Percentiles rank a stretch among this genome's conserved stretches.
phyloP scores from a whole-genome alignment of 352 stramenopile genomes.

The Globisporangium rhizosaccharum region DNA sequence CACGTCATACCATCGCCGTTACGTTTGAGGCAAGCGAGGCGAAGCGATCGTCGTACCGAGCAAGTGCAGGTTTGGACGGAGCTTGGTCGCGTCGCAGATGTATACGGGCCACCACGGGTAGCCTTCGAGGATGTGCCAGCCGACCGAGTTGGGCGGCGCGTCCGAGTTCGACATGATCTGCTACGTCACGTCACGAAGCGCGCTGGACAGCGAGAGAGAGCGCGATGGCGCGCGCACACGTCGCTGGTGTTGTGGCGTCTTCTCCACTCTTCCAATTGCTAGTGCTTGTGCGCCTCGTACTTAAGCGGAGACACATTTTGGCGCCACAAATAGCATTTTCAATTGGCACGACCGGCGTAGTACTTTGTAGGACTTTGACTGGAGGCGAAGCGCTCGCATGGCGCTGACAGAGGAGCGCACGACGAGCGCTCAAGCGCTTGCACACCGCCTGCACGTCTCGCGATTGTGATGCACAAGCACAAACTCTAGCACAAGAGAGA shows the following conservation, averaged over 20 bases:
- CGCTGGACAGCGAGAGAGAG: neutral
- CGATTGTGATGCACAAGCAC: too few species aligned
- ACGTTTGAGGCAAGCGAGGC: neutral
- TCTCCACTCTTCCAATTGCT: neutral
- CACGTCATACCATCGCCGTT: neutral
- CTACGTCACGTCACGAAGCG: neutral
- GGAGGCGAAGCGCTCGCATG: too few species aligned
- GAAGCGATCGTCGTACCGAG: constrained; percentile 28
- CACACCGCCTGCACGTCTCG: too few species aligned
- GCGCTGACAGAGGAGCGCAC: too few species aligned
- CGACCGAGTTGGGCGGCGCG: constrained; percentile 55
- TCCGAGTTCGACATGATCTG: constrained; percentile 7
- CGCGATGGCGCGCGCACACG: neutral
- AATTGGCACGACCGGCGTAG: too few species aligned
- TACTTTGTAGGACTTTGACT: too few species aligned
- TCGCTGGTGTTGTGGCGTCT: neutral
- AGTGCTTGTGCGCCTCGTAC: neutral
- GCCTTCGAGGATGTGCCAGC: constrained; percentile 83
- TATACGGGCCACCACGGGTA: constrained; percentile 86
- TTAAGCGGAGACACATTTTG: neutral
- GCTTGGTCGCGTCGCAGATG: constrained; percentile 74
- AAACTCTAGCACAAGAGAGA: too few species aligned
- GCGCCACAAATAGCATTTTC: neutral
- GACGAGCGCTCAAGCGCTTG: too few species aligned
- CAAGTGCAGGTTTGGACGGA: constrained; percentile 55